Conservation (phyloP, 768 basidiomycete species). For the Cyclocybe aegerita region DNA sequence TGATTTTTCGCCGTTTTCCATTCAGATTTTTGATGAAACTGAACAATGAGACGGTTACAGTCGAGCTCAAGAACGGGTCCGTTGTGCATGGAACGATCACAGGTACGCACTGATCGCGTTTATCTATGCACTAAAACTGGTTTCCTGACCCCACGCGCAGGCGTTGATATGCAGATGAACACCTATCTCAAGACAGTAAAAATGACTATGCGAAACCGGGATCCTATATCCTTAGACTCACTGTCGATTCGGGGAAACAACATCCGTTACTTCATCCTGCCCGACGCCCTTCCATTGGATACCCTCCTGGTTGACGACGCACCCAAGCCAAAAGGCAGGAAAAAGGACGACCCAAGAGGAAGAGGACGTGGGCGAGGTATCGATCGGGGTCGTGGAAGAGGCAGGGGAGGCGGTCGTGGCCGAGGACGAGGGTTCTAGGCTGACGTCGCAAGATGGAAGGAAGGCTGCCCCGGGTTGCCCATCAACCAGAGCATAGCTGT, state of each 20-base stretch:
- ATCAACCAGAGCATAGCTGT: background rate
- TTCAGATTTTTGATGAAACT: slow-evolving; percentile 97
- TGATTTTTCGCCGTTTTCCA: slow-evolving; percentile 8
- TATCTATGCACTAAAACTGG: slow-evolving; percentile 1
- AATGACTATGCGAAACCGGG: slow-evolving; percentile 90
- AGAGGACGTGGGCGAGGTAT: slow-evolving; percentile 53
- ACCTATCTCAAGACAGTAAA: slow-evolving; percentile 98
- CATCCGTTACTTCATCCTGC: slow-evolving; percentile 95
- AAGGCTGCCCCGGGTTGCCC: background rate
- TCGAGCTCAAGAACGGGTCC: slow-evolving; percentile 98
- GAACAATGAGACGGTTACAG: slow-evolving; percentile 98
- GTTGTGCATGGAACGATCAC: slow-evolving; percentile 96
- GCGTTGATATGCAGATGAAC: slow-evolving; percentile 99
- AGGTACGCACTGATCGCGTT: slow-evolving; percentile 48
- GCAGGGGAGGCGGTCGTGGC: slow-evolving; percentile 54
- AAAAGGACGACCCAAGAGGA: slow-evolving; percentile 82
- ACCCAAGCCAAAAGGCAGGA: slow-evolving; percentile 90
- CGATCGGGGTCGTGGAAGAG: slow-evolving; percentile 53
- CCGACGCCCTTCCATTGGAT: slow-evolving; percentile 94
- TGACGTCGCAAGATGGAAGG: background rate
- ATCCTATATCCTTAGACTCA: slow-evolving; percentile 82
- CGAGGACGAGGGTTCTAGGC: slow-evolving; percentile 37
- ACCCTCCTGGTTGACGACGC: slow-evolving; percentile 97
- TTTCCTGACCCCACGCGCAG: slow-evolving; percentile 37
- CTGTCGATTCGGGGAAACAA: slow-evolving; percentile 97